Percentiles rank a stretch among this genome's conserved stretches.
Conservation (phyloP, 1,139 yeast species). For the Eremothecium gossypii region DNA sequence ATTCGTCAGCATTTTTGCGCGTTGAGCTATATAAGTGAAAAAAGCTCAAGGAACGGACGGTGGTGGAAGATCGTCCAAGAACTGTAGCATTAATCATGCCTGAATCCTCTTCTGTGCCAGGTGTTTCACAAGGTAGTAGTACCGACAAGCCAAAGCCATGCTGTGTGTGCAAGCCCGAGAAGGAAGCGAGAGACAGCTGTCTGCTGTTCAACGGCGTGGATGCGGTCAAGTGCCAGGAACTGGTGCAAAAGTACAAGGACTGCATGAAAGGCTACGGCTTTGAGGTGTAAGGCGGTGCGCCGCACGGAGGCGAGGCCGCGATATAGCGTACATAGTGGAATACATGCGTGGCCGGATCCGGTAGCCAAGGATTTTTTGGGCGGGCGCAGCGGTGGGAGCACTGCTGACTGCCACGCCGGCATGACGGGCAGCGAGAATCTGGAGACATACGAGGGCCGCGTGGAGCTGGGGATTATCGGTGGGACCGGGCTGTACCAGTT, state of each 20-base stretch:
- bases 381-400: too few relatives aligned
- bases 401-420: too few relatives aligned
- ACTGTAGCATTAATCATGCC: not conserved
- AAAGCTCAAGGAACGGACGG: too few relatives aligned
- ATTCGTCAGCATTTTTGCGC: too few relatives aligned
- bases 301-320: too few relatives aligned
- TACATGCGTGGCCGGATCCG: too few relatives aligned
- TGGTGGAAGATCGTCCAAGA: too few relatives aligned
- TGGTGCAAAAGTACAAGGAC: constrained; percentile 60
- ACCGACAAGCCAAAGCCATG: constrained; percentile 67
- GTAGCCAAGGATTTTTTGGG: too few relatives aligned
- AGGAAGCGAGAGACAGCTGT: constrained; percentile 79
- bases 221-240: constrained; percentile 66
- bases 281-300: constrained; percentile 30
- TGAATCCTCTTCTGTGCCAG: not conserved
- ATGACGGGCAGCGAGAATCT: constrained; percentile 13
- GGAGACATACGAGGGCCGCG: constrained; percentile 43
- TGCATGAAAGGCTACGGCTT: constrained; percentile 95
- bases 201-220: constrained; percentile 75
- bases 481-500: constrained; percentile 96
- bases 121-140: not conserved
- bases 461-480: constrained; percentile 82
- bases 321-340: too few relatives aligned
- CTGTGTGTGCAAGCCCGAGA: constrained; percentile 88
- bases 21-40: too few relatives aligned